Conservation (phyloP, 345 rosid species). For the Iberis pinnata region DNA sequence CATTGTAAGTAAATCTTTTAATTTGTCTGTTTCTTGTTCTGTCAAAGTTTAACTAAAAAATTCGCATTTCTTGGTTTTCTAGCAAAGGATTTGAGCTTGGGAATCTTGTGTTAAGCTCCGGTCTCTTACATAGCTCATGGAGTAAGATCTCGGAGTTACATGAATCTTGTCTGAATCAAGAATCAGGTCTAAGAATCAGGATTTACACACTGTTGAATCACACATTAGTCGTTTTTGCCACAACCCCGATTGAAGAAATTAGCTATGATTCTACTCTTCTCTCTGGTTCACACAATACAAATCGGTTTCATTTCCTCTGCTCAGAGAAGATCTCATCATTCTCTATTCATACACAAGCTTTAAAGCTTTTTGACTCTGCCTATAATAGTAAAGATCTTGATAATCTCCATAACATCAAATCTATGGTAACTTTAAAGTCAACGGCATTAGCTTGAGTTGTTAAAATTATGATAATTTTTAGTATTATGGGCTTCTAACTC, state of each 20-base stretch:
- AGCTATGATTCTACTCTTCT: conserved; percentile 16
- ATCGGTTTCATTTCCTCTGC: conserved; percentile 41
- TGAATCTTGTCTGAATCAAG: conserved; percentile 9
- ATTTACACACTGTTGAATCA: conserved; percentile 1
- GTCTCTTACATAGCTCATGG: conserved; percentile 38
- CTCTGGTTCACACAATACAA: neutral
- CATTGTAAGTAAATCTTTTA: conserved; percentile 5
- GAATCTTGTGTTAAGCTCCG: conserved; percentile 43
- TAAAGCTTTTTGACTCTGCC: conserved; percentile 32
- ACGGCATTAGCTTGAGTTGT: no score
- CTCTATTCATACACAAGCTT: conserved; percentile 37
- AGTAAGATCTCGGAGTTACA: conserved; percentile 26
- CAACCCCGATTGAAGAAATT: no score
- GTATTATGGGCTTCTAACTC: no score
- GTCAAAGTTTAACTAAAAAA: neutral
- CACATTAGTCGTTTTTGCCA: conserved; percentile 32
- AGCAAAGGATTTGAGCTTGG: conserved; percentile 38
- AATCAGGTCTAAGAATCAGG: conserved; percentile 7
- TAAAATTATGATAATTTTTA: no score
- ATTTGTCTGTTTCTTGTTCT: conserved; percentile 3
- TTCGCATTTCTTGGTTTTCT: neutral
- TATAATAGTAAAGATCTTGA: no score
- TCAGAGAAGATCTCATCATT: conserved; percentile 29
- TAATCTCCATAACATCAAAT: conserved; percentile 32
- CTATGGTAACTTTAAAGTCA: no score